These are phyloP conservation scores for Acephala macrosclerotiorum DNA, from an alignment of 2,329 filamentous ascomycete species.

Conservation along the genomic window DNA sequence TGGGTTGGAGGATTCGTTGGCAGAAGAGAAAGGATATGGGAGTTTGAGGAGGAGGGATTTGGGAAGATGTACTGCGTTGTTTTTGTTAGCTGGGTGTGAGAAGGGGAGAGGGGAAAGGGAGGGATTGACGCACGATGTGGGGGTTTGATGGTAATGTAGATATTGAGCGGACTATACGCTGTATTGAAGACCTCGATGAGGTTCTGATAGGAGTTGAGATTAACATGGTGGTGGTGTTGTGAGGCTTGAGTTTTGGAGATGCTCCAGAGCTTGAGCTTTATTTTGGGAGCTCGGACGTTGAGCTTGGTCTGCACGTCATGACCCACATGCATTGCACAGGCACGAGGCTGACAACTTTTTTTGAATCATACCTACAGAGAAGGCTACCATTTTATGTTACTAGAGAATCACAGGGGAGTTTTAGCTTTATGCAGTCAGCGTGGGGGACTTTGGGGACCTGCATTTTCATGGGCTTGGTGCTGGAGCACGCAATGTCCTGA, in stretches of 20 bases:
- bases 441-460: neutral
- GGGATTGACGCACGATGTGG: constrained; percentile 37
- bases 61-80: constrained; percentile 63
- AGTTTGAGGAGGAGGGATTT: constrained; percentile 51
- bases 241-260: constrained; percentile 10
- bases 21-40: constrained; percentile 66
- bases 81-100: constrained; percentile 6
- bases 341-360: constrained; percentile 23
- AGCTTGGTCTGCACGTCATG: neutral
- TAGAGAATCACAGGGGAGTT: neutral
- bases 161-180: constrained; percentile 24
- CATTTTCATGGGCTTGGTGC: neutral
- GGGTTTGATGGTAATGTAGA: constrained; percentile 43
- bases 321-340: neutral
- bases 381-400: neutral
- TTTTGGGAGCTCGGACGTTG: constrained; percentile 21
- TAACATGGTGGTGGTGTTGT: constrained; percentile 25
- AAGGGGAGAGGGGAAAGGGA: too few relatives aligned
- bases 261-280: constrained; percentile 11
- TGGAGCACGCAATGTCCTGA: neutral
- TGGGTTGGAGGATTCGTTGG: constrained; percentile 61
- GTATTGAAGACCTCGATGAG: constrained; percentile 17
- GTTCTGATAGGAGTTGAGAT: constrained; percentile 25
- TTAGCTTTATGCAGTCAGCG: constrained; percentile 9
- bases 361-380: neutral